These are phyloP conservation scores for Groenewaldozyma salmanticensis DNA, from an alignment of 805 yeast genomes.

Conservation along the genomic window DNA sequence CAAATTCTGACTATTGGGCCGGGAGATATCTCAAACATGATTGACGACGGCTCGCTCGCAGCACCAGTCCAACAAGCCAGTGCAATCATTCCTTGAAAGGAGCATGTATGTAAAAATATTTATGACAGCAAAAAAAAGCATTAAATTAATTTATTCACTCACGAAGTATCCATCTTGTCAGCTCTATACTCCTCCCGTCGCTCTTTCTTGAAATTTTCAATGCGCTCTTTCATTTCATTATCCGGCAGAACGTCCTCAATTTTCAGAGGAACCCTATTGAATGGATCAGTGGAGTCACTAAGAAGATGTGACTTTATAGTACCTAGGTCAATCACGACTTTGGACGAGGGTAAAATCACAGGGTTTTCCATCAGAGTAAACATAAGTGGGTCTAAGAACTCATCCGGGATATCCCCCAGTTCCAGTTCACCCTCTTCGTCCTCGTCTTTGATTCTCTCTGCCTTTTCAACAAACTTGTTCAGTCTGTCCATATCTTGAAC, in stretches of 20 bases:
- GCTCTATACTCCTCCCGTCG: conserved; percentile 25
- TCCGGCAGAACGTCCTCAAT: conserved; percentile 83
- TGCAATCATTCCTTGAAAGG: too few relatives aligned
- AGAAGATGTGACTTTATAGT: conserved; percentile 89
- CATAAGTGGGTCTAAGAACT: conserved; percentile 94
- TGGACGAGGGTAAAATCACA: conserved; percentile 83
- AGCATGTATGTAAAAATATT: too few relatives aligned
- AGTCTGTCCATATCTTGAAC: conserved; percentile 44
- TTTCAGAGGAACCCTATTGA: conserved; percentile 84
- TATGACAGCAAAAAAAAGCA: too few relatives aligned
- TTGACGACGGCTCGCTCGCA: background rate
- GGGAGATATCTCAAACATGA: conserved; percentile 4
- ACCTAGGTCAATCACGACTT: conserved; percentile 74
- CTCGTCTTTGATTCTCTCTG: conserved; percentile 44
- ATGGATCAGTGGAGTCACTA: conserved; percentile 95
- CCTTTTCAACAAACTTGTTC: conserved; percentile 49
- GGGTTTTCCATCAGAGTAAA: conserved; percentile 94
- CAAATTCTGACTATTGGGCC: conserved; percentile 4
- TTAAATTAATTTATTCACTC: too few relatives aligned
- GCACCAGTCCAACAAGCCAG: too few relatives aligned
- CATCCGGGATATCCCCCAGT: conserved; percentile 92
- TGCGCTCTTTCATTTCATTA: conserved; percentile 52
- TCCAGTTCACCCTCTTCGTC: conserved; percentile 74
- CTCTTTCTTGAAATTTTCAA: conserved; percentile 44
- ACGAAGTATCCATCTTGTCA: conserved; percentile 4